Percentiles rank a stretch among this genome's conserved stretches.
Evolutionary conservation across 2,329 filamentous ascomycete genomes (phyloP).

Genomic region (Akanthomyces muscarius): DNA sequence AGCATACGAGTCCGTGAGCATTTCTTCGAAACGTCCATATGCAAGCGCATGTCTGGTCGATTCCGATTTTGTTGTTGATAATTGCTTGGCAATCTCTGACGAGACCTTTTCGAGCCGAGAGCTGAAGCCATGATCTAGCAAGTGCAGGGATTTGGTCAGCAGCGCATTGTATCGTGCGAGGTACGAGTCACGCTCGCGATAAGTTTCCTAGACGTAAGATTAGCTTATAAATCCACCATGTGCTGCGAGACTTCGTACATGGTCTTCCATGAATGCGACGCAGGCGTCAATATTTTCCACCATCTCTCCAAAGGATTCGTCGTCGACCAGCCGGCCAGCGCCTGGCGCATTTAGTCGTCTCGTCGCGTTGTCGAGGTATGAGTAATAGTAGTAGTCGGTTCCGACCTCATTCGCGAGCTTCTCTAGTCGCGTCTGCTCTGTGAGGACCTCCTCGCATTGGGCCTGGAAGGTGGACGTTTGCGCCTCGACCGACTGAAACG

Average conservation of each 20-base stretch:
- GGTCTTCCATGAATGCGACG: slow-evolving; percentile 84
- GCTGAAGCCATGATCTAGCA: slow-evolving; percentile 56
- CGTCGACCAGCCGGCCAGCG: slow-evolving; percentile 78
- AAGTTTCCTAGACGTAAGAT: slow-evolving; percentile 56
- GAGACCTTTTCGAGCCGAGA: slow-evolving; percentile 50
- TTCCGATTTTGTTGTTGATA: slow-evolving; percentile 52
- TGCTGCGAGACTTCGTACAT: slow-evolving; percentile 51
- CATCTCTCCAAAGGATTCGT: slow-evolving; percentile 83
- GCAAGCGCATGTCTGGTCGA: slow-evolving; percentile 56
- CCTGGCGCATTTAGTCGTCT: slow-evolving; percentile 88
- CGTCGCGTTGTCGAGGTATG: slow-evolving; percentile 87
- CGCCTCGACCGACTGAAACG: slow-evolving; percentile 80
- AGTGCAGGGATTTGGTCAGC: slow-evolving; percentile 61
- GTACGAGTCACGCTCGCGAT: slow-evolving; percentile 84
- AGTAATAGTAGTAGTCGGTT: slow-evolving; percentile 89
- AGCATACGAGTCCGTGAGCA: slow-evolving; percentile 53
- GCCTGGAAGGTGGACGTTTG: slow-evolving; percentile 92
- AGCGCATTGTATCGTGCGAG: slow-evolving; percentile 82
- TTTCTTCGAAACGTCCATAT: slow-evolving; percentile 57
- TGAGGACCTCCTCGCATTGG: slow-evolving; percentile 83
- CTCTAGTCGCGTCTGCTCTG: slow-evolving; percentile 75
- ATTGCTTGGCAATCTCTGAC: slow-evolving; percentile 51
- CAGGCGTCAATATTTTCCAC: slow-evolving; percentile 83
- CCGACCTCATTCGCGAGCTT: slow-evolving; percentile 79
- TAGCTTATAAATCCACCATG: slow-evolving; percentile 11